Base-by-base conservation (phyloP, 2,329 filamentous ascomycete species). In the Phoma herbarum region DNA sequence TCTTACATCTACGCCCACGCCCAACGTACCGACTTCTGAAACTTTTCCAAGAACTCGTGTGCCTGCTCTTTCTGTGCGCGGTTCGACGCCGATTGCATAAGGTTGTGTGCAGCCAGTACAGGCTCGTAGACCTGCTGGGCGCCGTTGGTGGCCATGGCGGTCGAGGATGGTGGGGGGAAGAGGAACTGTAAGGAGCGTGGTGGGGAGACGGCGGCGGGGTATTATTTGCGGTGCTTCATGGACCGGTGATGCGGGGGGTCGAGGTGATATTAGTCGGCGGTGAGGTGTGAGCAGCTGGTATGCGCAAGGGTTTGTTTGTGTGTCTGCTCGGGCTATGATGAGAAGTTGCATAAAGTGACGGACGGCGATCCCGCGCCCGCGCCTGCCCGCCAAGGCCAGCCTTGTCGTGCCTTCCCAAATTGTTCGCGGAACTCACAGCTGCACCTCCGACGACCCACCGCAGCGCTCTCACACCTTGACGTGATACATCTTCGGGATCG, bases 1-100 rank as follows among this genome's bases (percentile, higher is more conserved):
- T n/a, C 23, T 41, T 12, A 14, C 26, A 22, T 14, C 28, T 44
- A 28, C 11, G 41, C 33, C 52, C 41, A 16, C 25, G 31, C 52
- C 51, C 51, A 60, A 86, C 90, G 68, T 79, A 97, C 94, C 78
- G 95, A 98, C 87, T 99, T 99, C 85, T 99, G 95, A 80, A 98
- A 99, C 70, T 88, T 89, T 80, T 96, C 91, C 60, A 99, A 84
- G 77, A 90, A 99, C 76, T 94, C 88, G 75, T 97, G 93, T 60
- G 92, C 93, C 78, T 93, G 90, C 77, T 90, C 89, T 83, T 98
- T 98, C 75, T 91, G 87, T 66, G 90, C 85, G 73, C 90, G 86
- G 74, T 94, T 88, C 67, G 88, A 90, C 79, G 90, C 91, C 76
- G 93, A 85, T 74, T 87, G 89, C 93, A 99, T 97, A 64, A 93